Evolutionary conservation across 768 basidiomycete species (phyloP).

Genomic region (Mrakia blollopis): DNA sequence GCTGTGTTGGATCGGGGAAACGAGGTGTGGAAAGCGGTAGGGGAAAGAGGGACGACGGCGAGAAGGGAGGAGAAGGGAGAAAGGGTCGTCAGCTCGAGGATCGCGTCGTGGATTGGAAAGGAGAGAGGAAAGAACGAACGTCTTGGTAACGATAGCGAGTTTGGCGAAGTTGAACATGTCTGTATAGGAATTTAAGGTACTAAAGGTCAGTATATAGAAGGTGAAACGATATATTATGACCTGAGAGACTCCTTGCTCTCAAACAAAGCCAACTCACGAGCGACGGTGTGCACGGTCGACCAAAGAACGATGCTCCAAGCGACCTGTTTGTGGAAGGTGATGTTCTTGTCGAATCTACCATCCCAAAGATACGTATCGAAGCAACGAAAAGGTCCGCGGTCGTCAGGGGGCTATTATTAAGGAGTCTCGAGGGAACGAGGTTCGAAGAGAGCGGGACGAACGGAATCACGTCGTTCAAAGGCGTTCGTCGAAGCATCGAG

Average conservation of each 20-base stretch:
- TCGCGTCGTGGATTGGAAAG: neutral
- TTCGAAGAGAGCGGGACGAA: neutral
- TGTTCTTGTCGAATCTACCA: slow-evolving; percentile 72
- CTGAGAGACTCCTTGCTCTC: no score
- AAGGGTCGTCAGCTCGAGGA: neutral
- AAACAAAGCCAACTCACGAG: slow-evolving; percentile 53
- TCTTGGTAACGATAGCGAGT: slow-evolving; percentile 51
- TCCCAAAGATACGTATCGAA: neutral
- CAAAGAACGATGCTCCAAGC: slow-evolving; percentile 84
- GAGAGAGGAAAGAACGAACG: slow-evolving; percentile 29
- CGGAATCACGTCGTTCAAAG: slow-evolving; percentile 50
- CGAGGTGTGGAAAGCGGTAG: neutral
- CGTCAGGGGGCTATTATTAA: neutral
- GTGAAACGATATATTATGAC: neutral
- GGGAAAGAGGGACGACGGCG: neutral
- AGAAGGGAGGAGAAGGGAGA: neutral
- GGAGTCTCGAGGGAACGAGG: neutral
- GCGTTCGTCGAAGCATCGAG: slow-evolving; percentile 76
- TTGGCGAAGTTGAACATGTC: slow-evolving; percentile 67
- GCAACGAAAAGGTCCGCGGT: neutral
- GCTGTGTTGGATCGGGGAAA: slow-evolving; percentile 46
- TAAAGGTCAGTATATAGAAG: no score
- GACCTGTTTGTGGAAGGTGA: slow-evolving; percentile 79
- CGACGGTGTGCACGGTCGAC: slow-evolving; percentile 66
- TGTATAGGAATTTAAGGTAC: neutral